These are phyloP conservation scores for Blastobotrys chiropterorum DNA, from an alignment of 805 yeast genomes.

Conservation along the genomic window DNA sequence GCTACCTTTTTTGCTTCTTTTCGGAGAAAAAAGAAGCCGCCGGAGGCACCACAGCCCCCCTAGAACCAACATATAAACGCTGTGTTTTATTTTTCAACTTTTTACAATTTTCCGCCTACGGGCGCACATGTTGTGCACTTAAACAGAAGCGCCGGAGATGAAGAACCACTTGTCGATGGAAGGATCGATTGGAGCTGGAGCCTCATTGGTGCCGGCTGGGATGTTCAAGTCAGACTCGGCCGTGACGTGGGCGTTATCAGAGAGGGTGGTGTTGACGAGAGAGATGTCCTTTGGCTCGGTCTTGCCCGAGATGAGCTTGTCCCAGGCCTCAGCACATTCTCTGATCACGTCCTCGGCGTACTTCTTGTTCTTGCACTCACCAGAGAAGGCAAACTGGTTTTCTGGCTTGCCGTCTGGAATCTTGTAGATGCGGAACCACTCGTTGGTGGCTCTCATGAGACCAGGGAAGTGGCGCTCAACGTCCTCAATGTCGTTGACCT, in stretches of 20 bases:
- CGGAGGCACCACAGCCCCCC: too few relatives aligned
- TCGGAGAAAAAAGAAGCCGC: too few relatives aligned
- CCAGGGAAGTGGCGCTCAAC: conserved; percentile 89
- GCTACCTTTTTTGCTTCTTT: too few relatives aligned
- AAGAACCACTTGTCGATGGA: conserved; percentile 98
- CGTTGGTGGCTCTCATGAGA: conserved; percentile 84
- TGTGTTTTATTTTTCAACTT: too few relatives aligned
- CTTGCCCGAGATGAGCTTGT: conserved; percentile 61
- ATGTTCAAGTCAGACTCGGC: conserved; percentile 36
- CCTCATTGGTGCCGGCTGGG: conserved; percentile 64
- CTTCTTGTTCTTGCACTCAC: conserved; percentile 79
- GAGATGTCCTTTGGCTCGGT: conserved; percentile 58
- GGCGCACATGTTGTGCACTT: conserved; percentile 7
- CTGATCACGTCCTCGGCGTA: conserved; percentile 80
- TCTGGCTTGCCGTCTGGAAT: conserved; percentile 97
- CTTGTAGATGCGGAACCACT: conserved; percentile 98
- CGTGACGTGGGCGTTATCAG: conserved; percentile 26
- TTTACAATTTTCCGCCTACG: too few relatives aligned
- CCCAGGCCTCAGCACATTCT: conserved; percentile 85
- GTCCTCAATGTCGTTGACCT: conserved; percentile 85
- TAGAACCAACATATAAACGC: too few relatives aligned
- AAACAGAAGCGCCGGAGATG: conserved; percentile 50
- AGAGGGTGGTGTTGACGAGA: conserved; percentile 70
- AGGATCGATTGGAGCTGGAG: conserved; percentile 93
- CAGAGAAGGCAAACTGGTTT: conserved; percentile 95